Conservation (phyloP, 2,329 filamentous ascomycete species). For the Bertia moriformis region DNA sequence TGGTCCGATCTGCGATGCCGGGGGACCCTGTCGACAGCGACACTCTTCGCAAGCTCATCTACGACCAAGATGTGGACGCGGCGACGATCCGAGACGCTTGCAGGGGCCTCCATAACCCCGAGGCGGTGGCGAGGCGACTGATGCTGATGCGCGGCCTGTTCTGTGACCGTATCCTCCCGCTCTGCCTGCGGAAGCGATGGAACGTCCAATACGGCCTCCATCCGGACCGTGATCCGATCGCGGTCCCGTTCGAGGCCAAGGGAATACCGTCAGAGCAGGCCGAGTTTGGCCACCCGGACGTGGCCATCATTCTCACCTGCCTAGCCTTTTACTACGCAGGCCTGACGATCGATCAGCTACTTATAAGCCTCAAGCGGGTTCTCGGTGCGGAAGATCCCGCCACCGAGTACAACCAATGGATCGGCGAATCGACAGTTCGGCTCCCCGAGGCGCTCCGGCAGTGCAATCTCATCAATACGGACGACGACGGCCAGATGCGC, state of each 20-base stretch:
- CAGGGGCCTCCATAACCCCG: too few relatives aligned
- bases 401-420: constrained; percentile 37
- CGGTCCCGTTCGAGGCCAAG: constrained; percentile 55
- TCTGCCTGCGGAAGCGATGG: constrained; percentile 49
- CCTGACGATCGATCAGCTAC: constrained; percentile 30
- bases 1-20: too few relatives aligned
- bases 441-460: constrained; percentile 25
- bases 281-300: constrained; percentile 57
- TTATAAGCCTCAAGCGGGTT: constrained; percentile 30
- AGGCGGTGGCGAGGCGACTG: constrained; percentile 5
- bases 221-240: constrained; percentile 37
- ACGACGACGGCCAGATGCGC: constrained; percentile 31
- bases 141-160: constrained; percentile 50
- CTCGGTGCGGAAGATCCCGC: constrained; percentile 39
- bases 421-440: constrained; percentile 22
- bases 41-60: constrained; percentile 14
- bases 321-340: constrained; percentile 55
- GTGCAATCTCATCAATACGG: constrained; percentile 42
- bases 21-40: too few relatives aligned
- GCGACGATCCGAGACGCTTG: background rate
- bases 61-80: constrained; percentile 6
- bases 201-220: constrained; percentile 52
- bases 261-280: constrained; percentile 45
- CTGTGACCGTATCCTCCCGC: constrained; percentile 40
- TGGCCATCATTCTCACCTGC: constrained; percentile 49